Conservation (phyloP, 306 rosid species). For the Argentina anserina region DNA sequence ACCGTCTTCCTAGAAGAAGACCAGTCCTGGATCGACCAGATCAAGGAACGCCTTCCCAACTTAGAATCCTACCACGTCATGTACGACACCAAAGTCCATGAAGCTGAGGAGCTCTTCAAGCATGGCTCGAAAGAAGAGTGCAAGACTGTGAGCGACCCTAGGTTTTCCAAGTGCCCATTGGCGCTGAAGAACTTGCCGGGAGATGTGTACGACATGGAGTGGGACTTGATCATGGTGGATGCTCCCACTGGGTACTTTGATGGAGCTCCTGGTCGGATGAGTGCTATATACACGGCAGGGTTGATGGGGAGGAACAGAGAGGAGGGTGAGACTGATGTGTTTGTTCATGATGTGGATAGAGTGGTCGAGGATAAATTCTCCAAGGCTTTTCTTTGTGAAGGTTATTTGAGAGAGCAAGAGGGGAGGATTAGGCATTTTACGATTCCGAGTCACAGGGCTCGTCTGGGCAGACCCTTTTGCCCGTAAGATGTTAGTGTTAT, state of each 20-base stretch:
- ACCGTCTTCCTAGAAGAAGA: conserved; percentile 87
- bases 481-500: too few relatives aligned
- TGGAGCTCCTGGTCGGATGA: conserved; percentile 89
- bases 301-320: conserved; percentile 79
- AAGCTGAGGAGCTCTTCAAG: conserved; percentile 54
- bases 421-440: conserved; percentile 79
- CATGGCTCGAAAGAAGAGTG: conserved; percentile 50
- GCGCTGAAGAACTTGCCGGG: conserved; percentile 64
- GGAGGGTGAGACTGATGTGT: conserved; percentile 74
- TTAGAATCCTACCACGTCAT: conserved; percentile 67
- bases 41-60: conserved; percentile 39
- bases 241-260: conserved; percentile 84
- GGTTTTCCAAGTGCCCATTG: conserved; percentile 60
- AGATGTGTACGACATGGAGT: conserved; percentile 65
- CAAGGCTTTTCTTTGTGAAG: conserved; percentile 63
- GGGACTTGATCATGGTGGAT: conserved; percentile 97
- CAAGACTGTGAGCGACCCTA: conserved; percentile 55
- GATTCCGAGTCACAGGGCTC: conserved; percentile 71
- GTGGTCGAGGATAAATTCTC: conserved; percentile 75
- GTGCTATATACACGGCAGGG: conserved; percentile 86
- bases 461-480: conserved; percentile 61
- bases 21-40: conserved; percentile 66
- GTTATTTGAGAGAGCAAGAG: conserved; percentile 68
- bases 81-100: conserved; percentile 69
- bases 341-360: conserved; percentile 91